Base-by-base conservation (phyloP, 1,284 basidiomycete genomes). In the Apiotrichum sp. region DNA sequence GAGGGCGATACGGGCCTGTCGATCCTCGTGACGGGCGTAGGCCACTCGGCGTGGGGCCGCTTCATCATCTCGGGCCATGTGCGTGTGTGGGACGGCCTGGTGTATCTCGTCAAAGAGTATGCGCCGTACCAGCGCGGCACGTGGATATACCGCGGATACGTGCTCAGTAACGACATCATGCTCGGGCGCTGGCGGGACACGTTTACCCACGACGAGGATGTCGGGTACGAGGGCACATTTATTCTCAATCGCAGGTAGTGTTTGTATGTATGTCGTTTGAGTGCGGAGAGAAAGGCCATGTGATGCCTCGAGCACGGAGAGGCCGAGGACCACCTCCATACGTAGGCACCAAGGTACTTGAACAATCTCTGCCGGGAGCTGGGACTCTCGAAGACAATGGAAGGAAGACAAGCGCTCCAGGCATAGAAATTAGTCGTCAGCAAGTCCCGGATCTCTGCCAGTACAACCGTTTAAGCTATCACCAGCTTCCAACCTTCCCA, bases 31-130 rank as follows among this genome's bases (percentile, higher is more conserved):
- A 77, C 74, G 0, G 79, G 79, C 1, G 77, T 74, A 11, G 80
- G 80, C 0, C 80, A 81, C 65, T 76, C 73, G 10, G 78, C 79
- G 2, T 81, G 80, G 80, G 80, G 80, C 5, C 67, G 74, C 33
- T 81, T 81, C 62, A 69, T 78, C 22, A 67, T 81, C 9, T 71
- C 74, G 31, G 80, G 80, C 3, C 66, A 78, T 36, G 77, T 81
- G 0, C 64, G 80, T 29, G 63, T 69, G 10, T 81, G 80, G 80
- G 80, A 81, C 61, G 80, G 80, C 4, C 75, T 80, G 73, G 68
- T 78, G 38, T 75, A 72, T 49, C 66, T 80, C 46, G 75, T 79
- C 58, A 80, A 80, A 60, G 78, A 80, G 61, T 81, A 81, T 59
- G 67, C 71, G 14, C 59, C 59, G 44, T 55, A 51, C 52, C 56